A percentile compares a stretch with the other conserved stretches of the same genome.
Evolutionary conservation across 257 asterid species (phyloP).

Genomic region (Penstemon barbatus): DNA sequence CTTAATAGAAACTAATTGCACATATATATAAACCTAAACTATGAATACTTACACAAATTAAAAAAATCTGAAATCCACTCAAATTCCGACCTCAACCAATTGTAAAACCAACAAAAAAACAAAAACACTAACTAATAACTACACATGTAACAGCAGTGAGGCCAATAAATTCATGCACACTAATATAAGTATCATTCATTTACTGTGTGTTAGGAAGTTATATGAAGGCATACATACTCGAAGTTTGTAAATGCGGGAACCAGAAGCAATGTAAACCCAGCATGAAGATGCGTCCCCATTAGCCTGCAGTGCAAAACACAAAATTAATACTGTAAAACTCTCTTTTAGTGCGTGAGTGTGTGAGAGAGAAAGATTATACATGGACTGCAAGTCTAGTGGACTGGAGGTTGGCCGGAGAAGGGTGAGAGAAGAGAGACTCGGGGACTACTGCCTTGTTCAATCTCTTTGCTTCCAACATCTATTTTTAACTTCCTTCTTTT

Average conservation of each 20-base stretch:
- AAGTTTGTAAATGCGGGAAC: slow-evolving; percentile 59
- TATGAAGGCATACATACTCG: slow-evolving; percentile 48
- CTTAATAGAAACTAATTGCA: no score
- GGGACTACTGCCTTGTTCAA: slow-evolving; percentile 75
- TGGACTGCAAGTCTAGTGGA: slow-evolving; percentile 88
- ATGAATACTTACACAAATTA: no score
- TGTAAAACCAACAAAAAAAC: not conserved
- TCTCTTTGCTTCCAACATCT: slow-evolving; percentile 75
- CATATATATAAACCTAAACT: no score
- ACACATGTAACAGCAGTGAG: no score
- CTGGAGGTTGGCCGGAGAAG: slow-evolving; percentile 81
- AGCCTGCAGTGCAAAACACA: slow-evolving; percentile 41
- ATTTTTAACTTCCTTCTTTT: not conserved
- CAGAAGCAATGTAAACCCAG: slow-evolving; percentile 86
- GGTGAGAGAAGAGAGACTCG: slow-evolving; percentile 56
- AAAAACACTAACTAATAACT: not conserved
- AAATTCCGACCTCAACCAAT: not conserved
- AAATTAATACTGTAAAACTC: not conserved
- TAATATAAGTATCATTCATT: no score
- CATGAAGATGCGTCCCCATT: slow-evolving; percentile 57
- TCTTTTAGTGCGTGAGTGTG: not conserved
- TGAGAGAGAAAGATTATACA: slow-evolving; percentile 27
- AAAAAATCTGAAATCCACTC: no score
- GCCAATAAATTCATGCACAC: not conserved
- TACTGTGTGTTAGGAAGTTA: no score